Conservation (phyloP, 345 rosid genomes). For the Streptanthus diversifolius region DNA sequence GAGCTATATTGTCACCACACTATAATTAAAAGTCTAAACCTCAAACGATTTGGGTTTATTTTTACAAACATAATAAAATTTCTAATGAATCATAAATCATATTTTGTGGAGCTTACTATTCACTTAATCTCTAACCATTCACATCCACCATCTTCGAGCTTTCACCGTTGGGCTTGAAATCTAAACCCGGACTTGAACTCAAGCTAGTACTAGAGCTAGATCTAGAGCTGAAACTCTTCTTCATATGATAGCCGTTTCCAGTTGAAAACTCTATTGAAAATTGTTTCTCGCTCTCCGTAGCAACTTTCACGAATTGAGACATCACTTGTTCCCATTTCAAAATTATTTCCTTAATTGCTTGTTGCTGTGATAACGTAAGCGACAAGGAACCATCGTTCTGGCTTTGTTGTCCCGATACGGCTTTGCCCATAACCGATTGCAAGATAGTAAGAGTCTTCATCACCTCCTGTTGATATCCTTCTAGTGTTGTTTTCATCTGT, state of each 20-base stretch:
- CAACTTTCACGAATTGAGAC: conserved; percentile 28
- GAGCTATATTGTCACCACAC: background rate
- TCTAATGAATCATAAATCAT: background rate
- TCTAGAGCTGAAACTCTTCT: conserved; percentile 4
- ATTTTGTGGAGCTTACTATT: background rate
- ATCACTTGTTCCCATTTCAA: conserved; percentile 30
- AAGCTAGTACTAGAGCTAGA: conserved; percentile 4
- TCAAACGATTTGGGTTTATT: background rate
- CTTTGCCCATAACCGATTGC: conserved; percentile 28
- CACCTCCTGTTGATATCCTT: conserved; percentile 35
- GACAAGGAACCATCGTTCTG: conserved; percentile 17
- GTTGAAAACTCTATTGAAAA: conserved; percentile 1
- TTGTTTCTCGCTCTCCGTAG: conserved; percentile 24
- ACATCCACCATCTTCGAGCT: background rate
- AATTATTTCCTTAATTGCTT: conserved; percentile 23
- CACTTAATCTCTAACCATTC: background rate
- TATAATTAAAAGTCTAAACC: background rate
- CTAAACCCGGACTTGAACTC: background rate
- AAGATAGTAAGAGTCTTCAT: conserved; percentile 25
- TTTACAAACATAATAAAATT: background rate
- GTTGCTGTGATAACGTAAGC: conserved; percentile 33
- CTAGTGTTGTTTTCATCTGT: conserved; percentile 30
- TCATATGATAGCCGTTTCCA: background rate
- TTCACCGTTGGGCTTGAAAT: background rate
- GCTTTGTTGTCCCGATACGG: conserved; percentile 16